A percentile compares a stretch with the other conserved stretches of the same genome.
Evolutionary conservation across 148 eudicot genomes (phyloP).

Genomic region (Salicornia ramosissima): DNA sequence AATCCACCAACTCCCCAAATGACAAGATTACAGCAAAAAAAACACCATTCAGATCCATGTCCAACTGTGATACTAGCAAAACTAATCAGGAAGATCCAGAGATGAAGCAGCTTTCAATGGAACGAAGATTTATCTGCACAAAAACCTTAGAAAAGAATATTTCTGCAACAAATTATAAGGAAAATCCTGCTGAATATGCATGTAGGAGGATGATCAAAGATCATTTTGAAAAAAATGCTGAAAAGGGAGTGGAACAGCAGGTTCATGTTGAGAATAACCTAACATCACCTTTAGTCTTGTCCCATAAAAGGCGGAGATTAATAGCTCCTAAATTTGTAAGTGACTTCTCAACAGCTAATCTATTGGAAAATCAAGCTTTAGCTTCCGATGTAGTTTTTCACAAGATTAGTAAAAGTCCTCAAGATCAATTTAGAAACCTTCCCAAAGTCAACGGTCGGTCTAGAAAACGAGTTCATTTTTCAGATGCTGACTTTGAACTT

Average conservation of each 20-base stretch:
- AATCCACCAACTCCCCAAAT: conserved; percentile 15
- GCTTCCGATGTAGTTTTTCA: conserved; percentile 21
- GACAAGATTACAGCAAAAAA: conserved; percentile 12
- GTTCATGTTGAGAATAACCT: conserved; percentile 24
- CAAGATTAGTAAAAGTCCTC: conserved; percentile 25
- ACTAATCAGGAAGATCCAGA: conserved; percentile 21
- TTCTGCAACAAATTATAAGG: conserved; percentile 4
- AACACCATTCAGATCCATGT: conserved; percentile 8
- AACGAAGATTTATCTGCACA: conserved; percentile 1
- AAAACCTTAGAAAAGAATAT: not conserved
- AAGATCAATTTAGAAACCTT: conserved; percentile 23
- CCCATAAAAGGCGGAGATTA: conserved; percentile 27
- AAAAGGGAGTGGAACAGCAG: conserved; percentile 28
- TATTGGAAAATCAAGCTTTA: conserved; percentile 19
- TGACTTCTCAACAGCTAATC: conserved; percentile 26
- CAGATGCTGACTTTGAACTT: conserved; percentile 30
- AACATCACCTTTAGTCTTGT: conserved; percentile 30
- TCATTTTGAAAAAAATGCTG: conserved; percentile 25
- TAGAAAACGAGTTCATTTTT: conserved; percentile 62
- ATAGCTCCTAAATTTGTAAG: conserved; percentile 35
- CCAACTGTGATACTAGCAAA: conserved; percentile 19
- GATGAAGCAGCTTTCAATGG: conserved; percentile 4
- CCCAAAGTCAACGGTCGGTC: conserved; percentile 29
- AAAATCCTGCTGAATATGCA: conserved; percentile 15
- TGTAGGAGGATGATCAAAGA: conserved; percentile 11